These are phyloP conservation scores for Fusarium temperatum DNA, from an alignment of 2,329 filamentous ascomycete species.

Conservation along the genomic window DNA sequence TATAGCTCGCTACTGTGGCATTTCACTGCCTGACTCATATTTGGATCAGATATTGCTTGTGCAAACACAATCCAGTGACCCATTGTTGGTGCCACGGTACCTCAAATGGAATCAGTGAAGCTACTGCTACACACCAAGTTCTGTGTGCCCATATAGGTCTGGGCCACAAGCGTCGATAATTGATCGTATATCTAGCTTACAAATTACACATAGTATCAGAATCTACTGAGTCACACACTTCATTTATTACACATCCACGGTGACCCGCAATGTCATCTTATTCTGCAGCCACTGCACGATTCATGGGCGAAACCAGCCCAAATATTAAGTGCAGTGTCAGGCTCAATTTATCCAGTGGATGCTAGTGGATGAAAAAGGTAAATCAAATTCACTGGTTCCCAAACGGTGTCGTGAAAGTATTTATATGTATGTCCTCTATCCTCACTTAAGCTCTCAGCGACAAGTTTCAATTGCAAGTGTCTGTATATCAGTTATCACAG, in stretches of 20 bases:
- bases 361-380: accelerated
- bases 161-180: accelerated
- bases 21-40: not conserved
- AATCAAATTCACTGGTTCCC: not conserved
- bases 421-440: accelerated
- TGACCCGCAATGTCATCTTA: no score
- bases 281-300: not conserved
- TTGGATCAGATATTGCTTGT: not conserved
- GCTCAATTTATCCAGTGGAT: accelerated
- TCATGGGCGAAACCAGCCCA: accelerated
- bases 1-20: not conserved
- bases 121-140: not conserved
- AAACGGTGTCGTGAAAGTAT: not conserved
- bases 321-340: accelerated
- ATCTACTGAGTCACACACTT: not conserved
- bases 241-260: accelerated
- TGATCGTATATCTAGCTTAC: not conserved
- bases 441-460: not conserved
- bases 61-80: accelerated
- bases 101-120: accelerated
- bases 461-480: not conserved
- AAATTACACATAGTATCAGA: accelerated
- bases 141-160: not conserved
- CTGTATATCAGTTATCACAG: not conserved
- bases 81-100: not conserved